These are phyloP conservation scores for Rhizopogon vulgaris DNA, from an alignment of 768 basidiomycete species.

Conservation along the genomic window DNA sequence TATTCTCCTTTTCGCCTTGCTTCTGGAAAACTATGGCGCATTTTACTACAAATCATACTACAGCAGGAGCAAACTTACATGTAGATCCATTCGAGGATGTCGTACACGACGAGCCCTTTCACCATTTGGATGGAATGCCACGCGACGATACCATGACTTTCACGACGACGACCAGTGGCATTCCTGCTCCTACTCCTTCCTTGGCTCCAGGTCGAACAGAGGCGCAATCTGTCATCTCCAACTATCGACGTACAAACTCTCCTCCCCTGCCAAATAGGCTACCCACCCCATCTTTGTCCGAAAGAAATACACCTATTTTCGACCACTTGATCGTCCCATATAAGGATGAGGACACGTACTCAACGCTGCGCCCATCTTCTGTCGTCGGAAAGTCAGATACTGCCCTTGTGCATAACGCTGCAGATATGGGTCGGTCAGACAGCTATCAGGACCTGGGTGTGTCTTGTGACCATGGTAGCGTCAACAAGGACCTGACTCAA, in stretches of 20 bases:
- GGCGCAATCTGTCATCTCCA: constrained; percentile 19
- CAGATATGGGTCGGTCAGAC: constrained; percentile 32
- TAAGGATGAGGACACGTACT: constrained; percentile 15
- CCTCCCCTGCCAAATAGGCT: constrained; percentile 12
- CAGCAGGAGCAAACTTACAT: constrained; percentile 4
- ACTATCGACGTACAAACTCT: constrained; percentile 16
- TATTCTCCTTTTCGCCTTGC: constrained; percentile 8
- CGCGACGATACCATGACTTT: constrained; percentile 16
- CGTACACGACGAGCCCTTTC: constrained; percentile 16
- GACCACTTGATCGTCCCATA: constrained; percentile 12
- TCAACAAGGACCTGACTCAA: neutral
- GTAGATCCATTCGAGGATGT: constrained; percentile 23
- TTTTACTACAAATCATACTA: constrained; percentile 6
- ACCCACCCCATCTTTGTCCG: constrained; percentile 11
- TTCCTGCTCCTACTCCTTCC: constrained; percentile 8
- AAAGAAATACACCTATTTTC: constrained; percentile 3
- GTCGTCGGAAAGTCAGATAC: constrained; percentile 20
- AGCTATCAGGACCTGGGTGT: constrained; percentile 52
- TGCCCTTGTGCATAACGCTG: constrained; percentile 41
- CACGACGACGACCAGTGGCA: constrained; percentile 16
- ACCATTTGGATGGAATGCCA: constrained; percentile 3
- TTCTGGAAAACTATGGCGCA: constrained; percentile 22
- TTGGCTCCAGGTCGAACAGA: constrained; percentile 11
- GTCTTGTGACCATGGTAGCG: neutral
- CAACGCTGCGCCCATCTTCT: constrained; percentile 9